Conservation (phyloP, 345 rosid species). For the Brassica cretica region DNA sequence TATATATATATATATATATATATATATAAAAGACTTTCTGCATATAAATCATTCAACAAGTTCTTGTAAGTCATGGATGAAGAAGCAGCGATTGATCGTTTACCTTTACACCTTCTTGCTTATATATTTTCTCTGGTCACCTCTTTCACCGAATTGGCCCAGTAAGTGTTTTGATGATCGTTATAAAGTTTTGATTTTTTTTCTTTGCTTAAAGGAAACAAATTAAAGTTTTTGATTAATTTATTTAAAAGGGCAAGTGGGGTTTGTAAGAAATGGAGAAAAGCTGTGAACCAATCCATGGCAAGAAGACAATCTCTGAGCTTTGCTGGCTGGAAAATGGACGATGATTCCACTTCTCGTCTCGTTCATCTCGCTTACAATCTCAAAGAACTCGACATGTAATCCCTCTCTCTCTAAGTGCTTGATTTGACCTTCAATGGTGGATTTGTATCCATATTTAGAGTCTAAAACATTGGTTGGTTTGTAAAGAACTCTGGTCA, state of each 20-base stretch:
- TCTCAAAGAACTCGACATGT: conserved; percentile 93
- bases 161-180: conserved; percentile 44
- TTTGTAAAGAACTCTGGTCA: background rate
- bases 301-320: conserved; percentile 65
- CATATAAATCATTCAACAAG: background rate
- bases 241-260: conserved; percentile 58
- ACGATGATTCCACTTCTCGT: conserved; percentile 76
- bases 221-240: background rate
- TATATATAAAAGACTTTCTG: background rate
- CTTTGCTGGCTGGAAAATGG: conserved; percentile 85
- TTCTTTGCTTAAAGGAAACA: background rate
- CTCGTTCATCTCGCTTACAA: conserved; percentile 66
- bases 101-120: conserved; percentile 76
- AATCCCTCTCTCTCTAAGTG: conserved; percentile 8
- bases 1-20: conserved; percentile 22
- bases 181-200: background rate
- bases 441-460: background rate
- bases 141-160: conserved; percentile 88
- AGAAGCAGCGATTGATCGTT: conserved; percentile 69
- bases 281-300: conserved; percentile 78
- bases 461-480: background rate
- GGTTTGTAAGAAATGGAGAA: conserved; percentile 85
- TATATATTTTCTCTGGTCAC: conserved; percentile 55
- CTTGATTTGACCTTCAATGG: conserved; percentile 24
- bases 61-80: conserved; percentile 25